Conservation (phyloP, 768 basidiomycete species). For the Albatrellus ellisii region DNA sequence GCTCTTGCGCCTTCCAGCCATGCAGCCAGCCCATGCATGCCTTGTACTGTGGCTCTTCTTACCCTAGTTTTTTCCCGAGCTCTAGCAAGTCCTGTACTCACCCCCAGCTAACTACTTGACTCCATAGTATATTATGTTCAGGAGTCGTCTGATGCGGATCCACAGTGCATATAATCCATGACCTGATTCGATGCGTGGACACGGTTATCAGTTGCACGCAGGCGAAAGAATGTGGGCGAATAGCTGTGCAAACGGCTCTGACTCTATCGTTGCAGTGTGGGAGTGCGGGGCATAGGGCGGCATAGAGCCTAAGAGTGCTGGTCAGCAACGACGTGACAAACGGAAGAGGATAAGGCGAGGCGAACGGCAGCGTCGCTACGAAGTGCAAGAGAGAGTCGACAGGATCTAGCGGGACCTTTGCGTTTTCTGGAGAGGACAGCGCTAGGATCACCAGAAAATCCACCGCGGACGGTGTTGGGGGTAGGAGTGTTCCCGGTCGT, state of each 20-base stretch:
- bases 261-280: constrained; percentile 50
- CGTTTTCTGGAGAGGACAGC: constrained; percentile 51
- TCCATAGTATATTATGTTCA: constrained; percentile 82
- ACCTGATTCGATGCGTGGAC: constrained; percentile 47
- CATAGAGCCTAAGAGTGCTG: constrained; percentile 50
- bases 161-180: constrained; percentile 73
- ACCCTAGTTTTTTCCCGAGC: constrained; percentile 23
- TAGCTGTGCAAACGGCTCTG: constrained; percentile 39
- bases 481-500: constrained; percentile 19
- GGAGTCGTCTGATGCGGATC: constrained; percentile 85
- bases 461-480: no score
- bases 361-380: constrained; percentile 39
- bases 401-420: constrained; percentile 38
- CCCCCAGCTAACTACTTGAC: constrained; percentile 61
- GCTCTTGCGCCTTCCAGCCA: constrained; percentile 64
- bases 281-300: constrained; percentile 64
- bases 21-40: constrained; percentile 29
- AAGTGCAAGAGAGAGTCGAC: constrained; percentile 66
- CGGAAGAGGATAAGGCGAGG: constrained; percentile 23
- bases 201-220: constrained; percentile 25
- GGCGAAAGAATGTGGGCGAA: constrained; percentile 31
- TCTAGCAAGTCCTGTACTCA: constrained; percentile 48
- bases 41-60: constrained; percentile 13
- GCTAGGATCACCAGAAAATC: constrained; percentile 46
- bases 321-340: constrained; percentile 36